Conservation (phyloP, 805 yeast genomes). For the Candida manassasensis region DNA sequence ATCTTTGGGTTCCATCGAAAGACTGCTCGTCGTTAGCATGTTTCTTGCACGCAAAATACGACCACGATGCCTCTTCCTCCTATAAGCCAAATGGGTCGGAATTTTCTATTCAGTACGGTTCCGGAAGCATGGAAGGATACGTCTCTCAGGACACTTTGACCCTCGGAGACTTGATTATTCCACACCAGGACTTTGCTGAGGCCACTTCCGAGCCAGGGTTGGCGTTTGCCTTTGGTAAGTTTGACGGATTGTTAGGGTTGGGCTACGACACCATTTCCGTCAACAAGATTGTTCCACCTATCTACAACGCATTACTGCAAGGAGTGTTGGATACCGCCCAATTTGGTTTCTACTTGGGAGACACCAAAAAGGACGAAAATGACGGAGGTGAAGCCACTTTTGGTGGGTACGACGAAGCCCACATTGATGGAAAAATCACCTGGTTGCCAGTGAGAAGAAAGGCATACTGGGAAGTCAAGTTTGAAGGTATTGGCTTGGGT, state of each 20-base stretch:
- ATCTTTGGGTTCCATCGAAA: conserved; percentile 91
- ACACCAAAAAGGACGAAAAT: conserved; percentile 56
- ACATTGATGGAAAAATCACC: conserved; percentile 77
- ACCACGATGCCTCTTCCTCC: conserved; percentile 74
- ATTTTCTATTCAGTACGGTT: conserved; percentile 85
- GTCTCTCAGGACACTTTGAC: conserved; percentile 80
- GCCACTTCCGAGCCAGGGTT: conserved; percentile 97
- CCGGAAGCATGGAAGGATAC: conserved; percentile 89
- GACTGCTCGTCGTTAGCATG: conserved; percentile 94
- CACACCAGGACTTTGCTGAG: conserved; percentile 93
- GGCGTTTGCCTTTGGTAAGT: conserved; percentile 97
- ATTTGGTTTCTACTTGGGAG: conserved; percentile 90
- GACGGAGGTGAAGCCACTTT: conserved; percentile 91
- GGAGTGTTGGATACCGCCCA: conserved; percentile 80
- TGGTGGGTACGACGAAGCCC: conserved; percentile 84
- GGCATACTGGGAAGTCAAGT: conserved; percentile 98
- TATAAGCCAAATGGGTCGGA: conserved; percentile 84
- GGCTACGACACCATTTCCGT: conserved; percentile 92
- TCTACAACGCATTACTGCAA: conserved; percentile 79
- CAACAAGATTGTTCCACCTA: conserved; percentile 85
- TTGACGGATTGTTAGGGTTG: conserved; percentile 95
- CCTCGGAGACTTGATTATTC: conserved; percentile 80
- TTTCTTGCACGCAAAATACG: conserved; percentile 87
- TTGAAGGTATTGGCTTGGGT: conserved; percentile 88
- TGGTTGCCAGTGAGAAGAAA: conserved; percentile 98